Conservation (phyloP, 2,329 filamentous ascomycete genomes). For the Clarireedia hainanense region DNA sequence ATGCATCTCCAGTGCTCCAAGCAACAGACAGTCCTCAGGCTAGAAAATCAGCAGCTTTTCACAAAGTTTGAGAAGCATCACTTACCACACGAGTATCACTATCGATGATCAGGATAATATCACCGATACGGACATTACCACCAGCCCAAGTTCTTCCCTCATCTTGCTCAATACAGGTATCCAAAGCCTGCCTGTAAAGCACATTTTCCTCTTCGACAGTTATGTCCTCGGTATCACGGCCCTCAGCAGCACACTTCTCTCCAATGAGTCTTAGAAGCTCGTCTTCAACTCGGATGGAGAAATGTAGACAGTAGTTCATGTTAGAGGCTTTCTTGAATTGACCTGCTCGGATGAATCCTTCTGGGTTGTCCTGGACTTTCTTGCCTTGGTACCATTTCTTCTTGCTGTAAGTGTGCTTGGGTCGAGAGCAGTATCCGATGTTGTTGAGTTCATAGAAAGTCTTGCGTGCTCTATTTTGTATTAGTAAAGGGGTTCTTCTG, state of each 20-base stretch:
- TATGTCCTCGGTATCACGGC: conserved; percentile 10
- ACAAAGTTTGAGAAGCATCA: not conserved
- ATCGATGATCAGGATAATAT: conserved; percentile 60
- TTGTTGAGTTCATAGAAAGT: conserved; percentile 49
- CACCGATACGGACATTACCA: conserved; percentile 53
- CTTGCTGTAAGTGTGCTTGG: conserved; percentile 25
- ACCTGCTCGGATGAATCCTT: conserved; percentile 44
- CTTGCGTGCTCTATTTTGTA: conserved; percentile 33
- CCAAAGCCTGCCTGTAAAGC: conserved; percentile 41
- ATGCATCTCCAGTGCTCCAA: conserved; percentile 59
- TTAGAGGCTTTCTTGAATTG: conserved; percentile 71
- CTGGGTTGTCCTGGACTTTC: conserved; percentile 7
- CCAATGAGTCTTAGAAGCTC: conserved; percentile 34
- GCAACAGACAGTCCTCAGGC: conserved; percentile 18
- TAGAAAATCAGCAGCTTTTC: not conserved
- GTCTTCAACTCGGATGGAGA: conserved; percentile 30
- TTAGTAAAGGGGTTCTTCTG: too few species aligned
- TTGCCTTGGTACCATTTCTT: conserved; percentile 11
- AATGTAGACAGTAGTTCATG: conserved; percentile 56
- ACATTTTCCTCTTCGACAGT: conserved; percentile 34
- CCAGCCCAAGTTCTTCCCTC: conserved; percentile 49
- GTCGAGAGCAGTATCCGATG: conserved; percentile 49
- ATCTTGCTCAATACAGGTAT: conserved; percentile 40
- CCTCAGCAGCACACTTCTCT: not conserved
- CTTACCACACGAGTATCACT: conserved; percentile 52